A percentile compares a stretch with the other conserved stretches of the same genome.
Conservation (phyloP, 1,284 basidiomycete genomes). For the Malassezia sp. region DNA sequence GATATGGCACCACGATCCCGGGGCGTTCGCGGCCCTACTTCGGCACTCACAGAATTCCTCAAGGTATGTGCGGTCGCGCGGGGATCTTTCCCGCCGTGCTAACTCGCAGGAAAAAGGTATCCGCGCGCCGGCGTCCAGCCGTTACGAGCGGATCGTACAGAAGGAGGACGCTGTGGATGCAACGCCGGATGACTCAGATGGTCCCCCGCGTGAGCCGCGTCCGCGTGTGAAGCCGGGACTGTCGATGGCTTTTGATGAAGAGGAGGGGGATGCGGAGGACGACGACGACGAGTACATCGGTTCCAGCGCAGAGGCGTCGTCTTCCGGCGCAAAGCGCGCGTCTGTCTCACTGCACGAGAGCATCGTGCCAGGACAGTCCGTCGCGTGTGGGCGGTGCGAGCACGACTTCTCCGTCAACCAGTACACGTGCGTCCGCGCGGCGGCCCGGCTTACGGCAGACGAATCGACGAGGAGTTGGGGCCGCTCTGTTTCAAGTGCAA, state of each 20-base stretch:
- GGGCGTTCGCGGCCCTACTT: constrained; percentile 68
- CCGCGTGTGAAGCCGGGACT: constrained; percentile 19
- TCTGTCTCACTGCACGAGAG: constrained; percentile 30
- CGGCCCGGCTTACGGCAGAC: not conserved
- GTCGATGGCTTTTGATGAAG: constrained; percentile 49
- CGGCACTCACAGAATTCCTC: constrained; percentile 81
- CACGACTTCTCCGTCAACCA: constrained; percentile 67
- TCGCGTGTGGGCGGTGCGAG: constrained; percentile 67
- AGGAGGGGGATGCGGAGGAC: constrained; percentile 58
- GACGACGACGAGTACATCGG: constrained; percentile 46
- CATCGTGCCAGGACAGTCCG: constrained; percentile 55
- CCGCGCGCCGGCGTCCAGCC: not conserved
- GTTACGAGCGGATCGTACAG: constrained; percentile 44
- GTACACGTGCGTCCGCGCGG: constrained; percentile 52
- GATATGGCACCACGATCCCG: constrained; percentile 6
- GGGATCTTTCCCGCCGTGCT: no score
- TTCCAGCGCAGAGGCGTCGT: constrained; percentile 36
- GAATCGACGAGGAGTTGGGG: constrained; percentile 3
- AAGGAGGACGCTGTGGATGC: constrained; percentile 22
- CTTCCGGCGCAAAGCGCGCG: constrained; percentile 50
- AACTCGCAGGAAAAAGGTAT: constrained; percentile 4
- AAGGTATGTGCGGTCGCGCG: constrained; percentile 56
- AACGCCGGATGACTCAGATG: not conserved
- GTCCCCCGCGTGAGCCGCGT: not conserved
- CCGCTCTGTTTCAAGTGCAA: constrained; percentile 9